phyloP scores from a whole-genome alignment of 2,329 filamentous ascomycete species.

The Orbilia ellipsospora region DNA sequence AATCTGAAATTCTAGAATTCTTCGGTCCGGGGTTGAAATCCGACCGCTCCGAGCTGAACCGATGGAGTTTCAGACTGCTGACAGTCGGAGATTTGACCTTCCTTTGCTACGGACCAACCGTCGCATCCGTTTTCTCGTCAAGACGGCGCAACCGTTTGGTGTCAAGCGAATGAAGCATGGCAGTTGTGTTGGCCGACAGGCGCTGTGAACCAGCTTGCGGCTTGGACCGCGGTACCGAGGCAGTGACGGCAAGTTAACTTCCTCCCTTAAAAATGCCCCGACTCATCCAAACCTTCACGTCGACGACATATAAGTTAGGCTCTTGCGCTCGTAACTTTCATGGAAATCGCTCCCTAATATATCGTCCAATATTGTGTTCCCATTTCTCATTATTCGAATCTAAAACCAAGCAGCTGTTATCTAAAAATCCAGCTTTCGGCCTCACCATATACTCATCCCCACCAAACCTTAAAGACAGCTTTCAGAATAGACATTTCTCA shows the following conservation, averaged over 20 bases:
- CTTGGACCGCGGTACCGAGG: slow-evolving; percentile 11
- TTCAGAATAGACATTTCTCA: neutral
- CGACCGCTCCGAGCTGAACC: neutral
- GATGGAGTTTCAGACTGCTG: too few relatives aligned
- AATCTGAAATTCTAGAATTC: neutral
- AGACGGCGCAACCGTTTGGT: slow-evolving; percentile 20
- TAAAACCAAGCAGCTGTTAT: neutral
- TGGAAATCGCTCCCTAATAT: neutral
- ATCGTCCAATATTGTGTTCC: neutral
- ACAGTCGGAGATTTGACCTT: neutral
- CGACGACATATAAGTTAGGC: slow-evolving; percentile 3
- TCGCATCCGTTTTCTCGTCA: slow-evolving; percentile 5
- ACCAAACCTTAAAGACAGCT: neutral
- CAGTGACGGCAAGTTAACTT: neutral
- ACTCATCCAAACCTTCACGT: neutral
- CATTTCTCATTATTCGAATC: neutral
- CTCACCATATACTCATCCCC: neutral
- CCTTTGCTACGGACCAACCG: neutral
- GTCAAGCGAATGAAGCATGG: slow-evolving; percentile 4
- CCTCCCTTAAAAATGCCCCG: slow-evolving; percentile 3
- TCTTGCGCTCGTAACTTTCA: neutral
- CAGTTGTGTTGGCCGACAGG: neutral
- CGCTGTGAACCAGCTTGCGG: neutral
- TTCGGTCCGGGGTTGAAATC: neutral
- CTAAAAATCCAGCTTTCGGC: neutral